Evolutionary conservation across 2,329 filamentous ascomycete species (phyloP).

Genomic region (Scedosporium apiospermum): DNA sequence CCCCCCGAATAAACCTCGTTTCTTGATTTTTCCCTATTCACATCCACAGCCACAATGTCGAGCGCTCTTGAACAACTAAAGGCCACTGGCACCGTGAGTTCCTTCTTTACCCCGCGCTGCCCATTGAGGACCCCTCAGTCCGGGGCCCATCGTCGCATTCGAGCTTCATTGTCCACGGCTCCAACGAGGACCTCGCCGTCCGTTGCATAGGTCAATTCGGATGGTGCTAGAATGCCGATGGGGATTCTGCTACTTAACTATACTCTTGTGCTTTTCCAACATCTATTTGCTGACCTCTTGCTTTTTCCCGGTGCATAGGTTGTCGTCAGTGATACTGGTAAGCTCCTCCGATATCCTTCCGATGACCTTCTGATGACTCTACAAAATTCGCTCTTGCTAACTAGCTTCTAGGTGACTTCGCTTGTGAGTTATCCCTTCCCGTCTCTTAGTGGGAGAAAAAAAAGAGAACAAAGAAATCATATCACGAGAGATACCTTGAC

Average conservation of each 20-base stretch:
- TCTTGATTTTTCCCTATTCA: constrained; percentile 2
- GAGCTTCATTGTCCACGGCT: constrained; percentile 1
- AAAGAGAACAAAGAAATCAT: not conserved
- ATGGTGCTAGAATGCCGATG: too few relatives aligned
- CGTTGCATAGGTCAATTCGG: too few relatives aligned
- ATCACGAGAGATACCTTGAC: not conserved
- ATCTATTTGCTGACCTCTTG: not conserved
- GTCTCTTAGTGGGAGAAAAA: not conserved
- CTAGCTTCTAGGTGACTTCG: constrained; percentile 57
- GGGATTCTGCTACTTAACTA: too few relatives aligned
- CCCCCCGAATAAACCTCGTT: not conserved
- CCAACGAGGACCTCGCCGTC: not conserved
- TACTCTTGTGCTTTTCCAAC: not conserved
- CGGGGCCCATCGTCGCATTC: constrained; percentile 2
- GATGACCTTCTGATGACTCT: constrained; percentile 5
- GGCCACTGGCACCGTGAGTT: constrained; percentile 85
- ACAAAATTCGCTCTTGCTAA: constrained; percentile 17
- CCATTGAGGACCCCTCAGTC: not conserved
- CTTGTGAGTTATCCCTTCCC: constrained; percentile 42
- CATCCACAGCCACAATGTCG: constrained; percentile 50
- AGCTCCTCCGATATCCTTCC: constrained; percentile 22
- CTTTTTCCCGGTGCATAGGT: constrained; percentile 43
- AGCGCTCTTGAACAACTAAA: constrained; percentile 95
- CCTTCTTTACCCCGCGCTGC: constrained; percentile 7
- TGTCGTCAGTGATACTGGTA: constrained; percentile 95